Conservation (phyloP, 2,329 filamentous ascomycete genomes). For the Sclerotinia spermophila region DNA sequence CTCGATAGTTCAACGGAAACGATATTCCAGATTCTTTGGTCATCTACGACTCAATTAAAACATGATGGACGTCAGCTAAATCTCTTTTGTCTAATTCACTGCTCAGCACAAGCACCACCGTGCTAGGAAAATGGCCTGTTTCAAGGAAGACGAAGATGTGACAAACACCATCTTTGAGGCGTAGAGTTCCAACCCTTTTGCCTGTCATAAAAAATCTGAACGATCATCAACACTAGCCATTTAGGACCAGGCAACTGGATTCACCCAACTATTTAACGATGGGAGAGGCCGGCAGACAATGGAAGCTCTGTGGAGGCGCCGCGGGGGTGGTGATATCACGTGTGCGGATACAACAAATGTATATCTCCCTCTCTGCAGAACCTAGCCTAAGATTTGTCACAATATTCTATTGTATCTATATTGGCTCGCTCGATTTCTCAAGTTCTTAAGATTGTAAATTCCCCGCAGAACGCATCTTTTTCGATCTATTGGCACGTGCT, state of each 20-base stretch:
- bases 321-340: not conserved
- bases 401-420: not conserved
- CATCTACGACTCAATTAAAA: not conserved
- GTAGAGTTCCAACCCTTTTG: too few relatives aligned
- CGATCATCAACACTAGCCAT: not conserved
- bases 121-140: not conserved
- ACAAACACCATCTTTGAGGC: not conserved
- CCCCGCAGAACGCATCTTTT: not conserved
- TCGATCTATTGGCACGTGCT: not conserved
- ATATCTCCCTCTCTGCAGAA: not conserved
- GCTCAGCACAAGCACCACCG: not conserved
- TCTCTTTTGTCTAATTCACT: not conserved
- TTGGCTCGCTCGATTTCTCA: accelerated
- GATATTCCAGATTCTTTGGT: not conserved
- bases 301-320: not conserved
- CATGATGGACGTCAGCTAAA: not conserved
- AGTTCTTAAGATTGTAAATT: not conserved
- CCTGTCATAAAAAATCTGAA: too few relatives aligned
- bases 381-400: not conserved
- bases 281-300: not conserved
- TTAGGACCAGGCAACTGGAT: not conserved
- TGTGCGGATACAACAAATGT: not conserved
- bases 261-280: not conserved
- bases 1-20: not conserved
- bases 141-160: too few relatives aligned